phyloP scores from a whole-genome alignment of 495 filamentous ascomycete genomes.

The Penicillium nucicola region DNA sequence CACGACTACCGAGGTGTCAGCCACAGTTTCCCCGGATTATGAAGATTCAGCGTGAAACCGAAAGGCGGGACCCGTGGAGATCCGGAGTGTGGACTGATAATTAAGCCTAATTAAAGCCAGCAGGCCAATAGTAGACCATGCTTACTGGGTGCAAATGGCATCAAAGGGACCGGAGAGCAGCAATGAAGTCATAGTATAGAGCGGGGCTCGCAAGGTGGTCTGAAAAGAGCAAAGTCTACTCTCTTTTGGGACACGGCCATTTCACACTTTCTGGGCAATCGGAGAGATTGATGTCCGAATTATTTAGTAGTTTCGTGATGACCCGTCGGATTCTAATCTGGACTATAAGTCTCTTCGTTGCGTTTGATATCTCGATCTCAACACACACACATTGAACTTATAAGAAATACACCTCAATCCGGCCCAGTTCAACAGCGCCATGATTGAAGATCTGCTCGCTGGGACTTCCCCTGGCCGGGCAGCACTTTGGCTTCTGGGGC shows the following conservation, averaged over 20 bases:
- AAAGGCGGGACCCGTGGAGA: neutral
- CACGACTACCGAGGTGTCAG: slow-evolving; percentile 1
- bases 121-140: neutral
- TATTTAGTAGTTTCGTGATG: neutral
- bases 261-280: slow-evolving; percentile 1
- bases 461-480: slow-evolving; percentile 26
- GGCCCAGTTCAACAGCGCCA: slow-evolving; percentile 9
- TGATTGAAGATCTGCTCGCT: slow-evolving; percentile 36
- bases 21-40: neutral
- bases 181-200: slow-evolving; percentile 10
- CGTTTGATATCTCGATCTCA: neutral
- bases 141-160: no score
- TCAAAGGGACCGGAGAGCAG: neutral
- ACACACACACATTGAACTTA: neutral
- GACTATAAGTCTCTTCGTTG: no score
- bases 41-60: slow-evolving; percentile 1
- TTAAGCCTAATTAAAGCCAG: no score
- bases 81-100: neutral
- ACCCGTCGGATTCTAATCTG: no score
- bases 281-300: slow-evolving; percentile 4
- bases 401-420: neutral
- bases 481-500: slow-evolving; percentile 20
- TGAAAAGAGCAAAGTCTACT: slow-evolving; percentile 17
- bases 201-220: slow-evolving; percentile 34
- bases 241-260: neutral